These are phyloP conservation scores for Scedosporium boydii DNA, from an alignment of 2,329 filamentous ascomycete species.

Conservation along the genomic window DNA sequence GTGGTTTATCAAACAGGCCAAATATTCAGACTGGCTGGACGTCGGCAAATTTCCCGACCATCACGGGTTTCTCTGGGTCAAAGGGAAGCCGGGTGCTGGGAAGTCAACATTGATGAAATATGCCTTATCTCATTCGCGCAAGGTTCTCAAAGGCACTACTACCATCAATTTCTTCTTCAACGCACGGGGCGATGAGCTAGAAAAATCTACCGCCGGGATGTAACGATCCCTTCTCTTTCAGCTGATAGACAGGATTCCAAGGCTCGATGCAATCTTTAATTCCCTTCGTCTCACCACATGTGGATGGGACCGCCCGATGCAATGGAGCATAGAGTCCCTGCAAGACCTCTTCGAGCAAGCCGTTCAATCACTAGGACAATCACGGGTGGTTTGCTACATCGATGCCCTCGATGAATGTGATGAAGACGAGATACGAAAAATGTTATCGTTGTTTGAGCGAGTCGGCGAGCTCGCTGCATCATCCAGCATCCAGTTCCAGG, in stretches of 20 bases:
- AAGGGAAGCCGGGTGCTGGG: slow-evolving; percentile 31
- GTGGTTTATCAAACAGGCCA: not conserved
- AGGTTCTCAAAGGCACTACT: slow-evolving; percentile 10
- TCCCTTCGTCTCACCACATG: not conserved
- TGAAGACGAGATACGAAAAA: slow-evolving; percentile 27
- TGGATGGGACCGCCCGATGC: not conserved
- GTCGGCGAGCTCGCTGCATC: slow-evolving; percentile 20
- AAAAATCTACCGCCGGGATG: slow-evolving; percentile 35
- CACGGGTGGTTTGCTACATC: slow-evolving; percentile 16
- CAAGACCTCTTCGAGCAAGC: not conserved
- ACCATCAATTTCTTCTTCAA: slow-evolving; percentile 41
- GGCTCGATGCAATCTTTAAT: slow-evolving; percentile 6
- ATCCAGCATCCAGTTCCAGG: slow-evolving; percentile 12
- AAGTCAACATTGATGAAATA: slow-evolving; percentile 39
- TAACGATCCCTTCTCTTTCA: slow-evolving; percentile 39
- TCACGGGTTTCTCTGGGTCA: slow-evolving; percentile 33
- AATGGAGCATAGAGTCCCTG: not conserved
- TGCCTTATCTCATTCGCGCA: slow-evolving; percentile 9
- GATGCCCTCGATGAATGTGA: slow-evolving; percentile 42
- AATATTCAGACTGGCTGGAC: not conserved
- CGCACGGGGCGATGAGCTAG: slow-evolving; percentile 30
- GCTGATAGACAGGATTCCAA: slow-evolving; percentile 23
- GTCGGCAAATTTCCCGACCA: not conserved
- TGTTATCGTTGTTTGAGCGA: slow-evolving; percentile 32
- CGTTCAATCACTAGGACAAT: slow-evolving; percentile 5